Conservation (phyloP, 202 grass and related monocot genomes). For the Setaria italica region DNA sequence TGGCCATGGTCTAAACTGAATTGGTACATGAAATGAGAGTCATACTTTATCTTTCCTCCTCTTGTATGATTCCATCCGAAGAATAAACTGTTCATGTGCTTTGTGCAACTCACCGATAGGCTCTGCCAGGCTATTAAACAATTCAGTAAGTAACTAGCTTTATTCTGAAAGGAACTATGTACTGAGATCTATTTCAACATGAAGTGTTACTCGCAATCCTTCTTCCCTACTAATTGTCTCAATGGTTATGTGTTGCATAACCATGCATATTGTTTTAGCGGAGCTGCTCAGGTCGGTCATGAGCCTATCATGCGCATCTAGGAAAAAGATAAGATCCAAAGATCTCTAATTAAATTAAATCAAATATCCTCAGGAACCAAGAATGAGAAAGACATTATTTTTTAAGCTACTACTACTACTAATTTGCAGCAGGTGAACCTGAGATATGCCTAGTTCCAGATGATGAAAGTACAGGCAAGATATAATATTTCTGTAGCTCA, state of each 20-base stretch:
- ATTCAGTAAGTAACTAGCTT: conserved; percentile 37
- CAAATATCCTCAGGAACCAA: background rate
- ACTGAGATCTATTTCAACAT: background rate
- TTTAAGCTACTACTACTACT: background rate
- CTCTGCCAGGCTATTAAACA: conserved; percentile 78
- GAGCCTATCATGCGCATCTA: background rate
- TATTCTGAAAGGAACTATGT: background rate
- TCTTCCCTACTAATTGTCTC: background rate
- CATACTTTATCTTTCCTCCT: conserved; percentile 81
- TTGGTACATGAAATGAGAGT: background rate
- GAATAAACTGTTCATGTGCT: conserved; percentile 76
- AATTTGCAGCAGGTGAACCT: background rate
- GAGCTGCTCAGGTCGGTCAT: background rate
- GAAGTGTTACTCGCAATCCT: background rate
- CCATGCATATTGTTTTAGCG: background rate
- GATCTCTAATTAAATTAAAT: background rate
- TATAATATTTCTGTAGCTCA: background rate
- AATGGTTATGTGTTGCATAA: background rate
- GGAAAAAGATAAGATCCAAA: background rate
- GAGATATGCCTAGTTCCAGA: background rate
- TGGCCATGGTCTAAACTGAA: conserved; percentile 8
- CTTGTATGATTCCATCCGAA: conserved; percentile 64
- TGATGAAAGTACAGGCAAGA: background rate
- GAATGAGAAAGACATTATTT: background rate
- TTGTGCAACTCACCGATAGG: conserved; percentile 79